Conservation (phyloP, 2,329 filamentous ascomycete species). For the Botrytis sinoallii region DNA sequence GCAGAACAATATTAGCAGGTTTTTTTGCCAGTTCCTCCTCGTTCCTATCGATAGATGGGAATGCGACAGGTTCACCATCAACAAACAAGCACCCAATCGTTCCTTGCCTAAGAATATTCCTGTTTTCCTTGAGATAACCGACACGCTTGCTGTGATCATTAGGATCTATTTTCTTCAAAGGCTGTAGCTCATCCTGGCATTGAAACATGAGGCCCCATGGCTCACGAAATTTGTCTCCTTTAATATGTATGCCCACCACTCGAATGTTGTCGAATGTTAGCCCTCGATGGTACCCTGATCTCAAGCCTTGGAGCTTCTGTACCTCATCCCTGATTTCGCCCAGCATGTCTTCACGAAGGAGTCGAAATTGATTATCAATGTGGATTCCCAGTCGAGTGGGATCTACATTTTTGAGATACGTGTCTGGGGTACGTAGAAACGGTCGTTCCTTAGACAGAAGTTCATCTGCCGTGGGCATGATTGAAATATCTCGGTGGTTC, state of each 20-base stretch:
- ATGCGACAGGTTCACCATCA: conserved; percentile 52
- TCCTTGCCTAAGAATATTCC: conserved; percentile 54
- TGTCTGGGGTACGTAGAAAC: conserved; percentile 52
- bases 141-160: conserved; percentile 38
- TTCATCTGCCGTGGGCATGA: conserved; percentile 66
- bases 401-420: conserved; percentile 44
- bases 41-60: conserved; percentile 56
- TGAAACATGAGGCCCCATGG: conserved; percentile 43
- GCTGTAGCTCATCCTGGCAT: conserved; percentile 44
- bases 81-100: conserved; percentile 60
- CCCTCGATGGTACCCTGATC: conserved; percentile 43
- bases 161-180: conserved; percentile 38
- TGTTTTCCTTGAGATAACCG: conserved; percentile 47
- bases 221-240: conserved; percentile 30
- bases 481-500: conserved; percentile 58
- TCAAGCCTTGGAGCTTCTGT: conserved; percentile 48
- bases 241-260: conserved; percentile 25
- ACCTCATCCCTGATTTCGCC: conserved; percentile 62
- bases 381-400: conserved; percentile 47
- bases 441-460: conserved; percentile 50
- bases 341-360: conserved; percentile 69
- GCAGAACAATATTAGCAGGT: conserved; percentile 50
- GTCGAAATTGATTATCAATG: conserved; percentile 68
- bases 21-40: conserved; percentile 43
- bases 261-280: conserved; percentile 38